These are phyloP conservation scores for Eucalyptus regnans DNA, from an alignment of 345 rosid genomes.

Conservation along the genomic window DNA sequence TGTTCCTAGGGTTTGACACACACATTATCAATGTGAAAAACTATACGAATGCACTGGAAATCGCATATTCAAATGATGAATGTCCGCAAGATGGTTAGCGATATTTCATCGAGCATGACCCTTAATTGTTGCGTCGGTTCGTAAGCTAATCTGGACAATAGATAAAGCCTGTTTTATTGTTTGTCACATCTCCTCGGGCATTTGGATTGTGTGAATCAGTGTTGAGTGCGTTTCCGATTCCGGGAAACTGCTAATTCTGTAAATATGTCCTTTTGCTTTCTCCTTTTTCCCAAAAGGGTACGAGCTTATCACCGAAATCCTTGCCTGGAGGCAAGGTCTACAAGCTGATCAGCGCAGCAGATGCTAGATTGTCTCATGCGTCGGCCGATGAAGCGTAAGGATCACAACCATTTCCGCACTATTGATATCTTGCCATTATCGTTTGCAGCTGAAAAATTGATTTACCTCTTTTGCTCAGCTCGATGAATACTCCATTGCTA, in stretches of 20 bases:
- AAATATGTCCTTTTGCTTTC: background rate
- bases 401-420: background rate
- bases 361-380: slow-evolving; percentile 46
- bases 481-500: background rate
- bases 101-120: too few species aligned
- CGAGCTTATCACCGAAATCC: slow-evolving; percentile 43
- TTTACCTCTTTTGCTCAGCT: background rate
- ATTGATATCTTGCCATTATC: background rate
- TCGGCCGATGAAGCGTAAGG: slow-evolving; percentile 49
- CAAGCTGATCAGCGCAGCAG: slow-evolving; percentile 43
- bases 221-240: background rate
- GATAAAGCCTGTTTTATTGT: background rate
- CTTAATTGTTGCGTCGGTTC: too few species aligned
- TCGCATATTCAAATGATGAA: background rate
- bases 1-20: background rate
- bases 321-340: slow-evolving; percentile 33
- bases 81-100: background rate
- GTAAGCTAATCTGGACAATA: too few species aligned
- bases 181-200: background rate
- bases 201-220: background rate
- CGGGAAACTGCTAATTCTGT: background rate
- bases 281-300: slow-evolving; percentile 37
- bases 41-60: background rate
- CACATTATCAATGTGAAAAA: background rate
- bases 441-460: background rate